Evolutionary conservation across 768 basidiomycete genomes (phyloP).

Genomic region (Pholiota microspora): DNA sequence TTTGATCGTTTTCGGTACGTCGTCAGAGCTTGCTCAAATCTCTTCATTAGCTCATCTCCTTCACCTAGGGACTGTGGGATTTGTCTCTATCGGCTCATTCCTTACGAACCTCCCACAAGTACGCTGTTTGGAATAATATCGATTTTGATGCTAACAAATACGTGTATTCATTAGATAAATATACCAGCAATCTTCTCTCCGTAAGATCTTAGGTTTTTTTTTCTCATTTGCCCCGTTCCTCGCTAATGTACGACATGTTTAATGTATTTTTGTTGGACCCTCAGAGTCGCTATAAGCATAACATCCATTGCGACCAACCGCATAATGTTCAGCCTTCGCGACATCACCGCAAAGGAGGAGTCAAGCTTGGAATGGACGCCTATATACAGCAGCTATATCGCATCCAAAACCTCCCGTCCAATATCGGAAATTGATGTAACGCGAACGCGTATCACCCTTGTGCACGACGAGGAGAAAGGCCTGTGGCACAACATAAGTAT

Average conservation of each 20-base stretch:
- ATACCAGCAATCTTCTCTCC: not conserved
- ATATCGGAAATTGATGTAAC: not conserved
- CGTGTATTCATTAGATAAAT: not conserved
- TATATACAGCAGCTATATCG: not conserved
- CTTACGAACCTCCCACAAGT: not conserved
- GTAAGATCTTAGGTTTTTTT: not conserved
- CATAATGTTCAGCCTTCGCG: constrained; percentile 28
- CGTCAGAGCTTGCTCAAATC: not conserved
- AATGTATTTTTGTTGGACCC: no score
- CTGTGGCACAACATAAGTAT: no score
- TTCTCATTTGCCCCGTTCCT: not conserved
- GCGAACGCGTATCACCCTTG: not conserved
- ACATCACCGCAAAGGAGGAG: not conserved
- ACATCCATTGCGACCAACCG: constrained; percentile 30
- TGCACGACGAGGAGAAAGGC: not conserved
- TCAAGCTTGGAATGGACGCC: not conserved
- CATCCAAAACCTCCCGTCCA: not conserved
- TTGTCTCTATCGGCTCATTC: not conserved
- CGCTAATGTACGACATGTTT: not conserved
- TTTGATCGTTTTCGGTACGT: not conserved
- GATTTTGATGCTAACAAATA: not conserved
- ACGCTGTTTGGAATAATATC: not conserved
- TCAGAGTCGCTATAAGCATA: constrained; percentile 24
- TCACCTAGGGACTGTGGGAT: not conserved
- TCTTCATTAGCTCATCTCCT: not conserved